phyloP scores from a whole-genome alignment of 805 yeast species.

The Saturnispora saitoi region DNA sequence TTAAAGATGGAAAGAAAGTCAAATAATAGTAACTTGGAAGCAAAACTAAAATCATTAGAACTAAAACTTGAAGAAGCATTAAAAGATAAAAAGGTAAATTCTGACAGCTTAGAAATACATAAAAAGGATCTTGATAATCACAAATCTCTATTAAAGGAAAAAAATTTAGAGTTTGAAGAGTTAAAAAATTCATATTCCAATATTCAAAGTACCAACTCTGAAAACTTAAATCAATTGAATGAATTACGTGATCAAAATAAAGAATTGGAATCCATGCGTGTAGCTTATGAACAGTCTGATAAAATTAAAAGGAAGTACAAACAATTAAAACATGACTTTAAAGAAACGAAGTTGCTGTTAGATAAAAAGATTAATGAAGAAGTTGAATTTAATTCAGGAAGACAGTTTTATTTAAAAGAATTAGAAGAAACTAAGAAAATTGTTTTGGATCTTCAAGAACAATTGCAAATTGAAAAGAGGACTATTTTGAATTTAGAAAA shows the following conservation, averaged over 20 bases:
- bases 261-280: conserved; percentile 14
- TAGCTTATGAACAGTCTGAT: conserved; percentile 24
- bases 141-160: conserved; percentile 26
- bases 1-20: conserved; percentile 11
- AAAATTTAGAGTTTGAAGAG: conserved; percentile 28
- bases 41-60: conserved; percentile 4
- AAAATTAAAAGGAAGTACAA: conserved; percentile 25
- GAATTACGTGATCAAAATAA: neutral
- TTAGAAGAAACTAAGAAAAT: conserved; percentile 29
- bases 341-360: conserved; percentile 33
- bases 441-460: conserved; percentile 23
- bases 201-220: neutral
- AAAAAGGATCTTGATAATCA: conserved; percentile 27
- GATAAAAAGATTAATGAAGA: conserved; percentile 37
- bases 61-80: conserved; percentile 3
- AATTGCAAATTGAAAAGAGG: conserved; percentile 23
- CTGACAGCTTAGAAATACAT: conserved; percentile 19
- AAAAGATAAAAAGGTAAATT: conserved; percentile 19
- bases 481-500: conserved; percentile 19
- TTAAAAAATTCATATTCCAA: conserved; percentile 10
- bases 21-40: neutral
- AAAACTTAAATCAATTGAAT: neutral
- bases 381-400: conserved; percentile 36
- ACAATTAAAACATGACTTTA: conserved; percentile 39
- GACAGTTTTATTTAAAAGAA: conserved; percentile 34